Base-by-base conservation (phyloP, 768 basidiomycete genomes). In the Pleurotus djamor region DNA sequence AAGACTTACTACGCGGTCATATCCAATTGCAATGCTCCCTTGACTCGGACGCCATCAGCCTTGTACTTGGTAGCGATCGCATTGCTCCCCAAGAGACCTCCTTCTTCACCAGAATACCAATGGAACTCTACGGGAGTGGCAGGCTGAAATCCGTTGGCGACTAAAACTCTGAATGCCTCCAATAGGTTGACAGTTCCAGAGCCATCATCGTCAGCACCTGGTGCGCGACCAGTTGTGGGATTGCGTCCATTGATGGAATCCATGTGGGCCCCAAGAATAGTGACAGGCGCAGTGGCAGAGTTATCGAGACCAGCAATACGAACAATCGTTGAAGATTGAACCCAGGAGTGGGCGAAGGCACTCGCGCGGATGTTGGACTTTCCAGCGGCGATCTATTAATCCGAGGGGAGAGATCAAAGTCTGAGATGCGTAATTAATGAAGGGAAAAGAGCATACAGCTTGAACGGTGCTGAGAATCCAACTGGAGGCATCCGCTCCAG, bases 41-140 rank as follows among this genome's bases (percentile, higher is more conserved):
- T 77, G n/a, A 85, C 78, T 32, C 74, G 69, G 49, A 72, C 71
- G 4, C 76, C 78, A 14, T 72, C 64, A 52, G 69, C 75, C 65
- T 79, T 79, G 69, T 85, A 85, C 33, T 67, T 69, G 32, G 75
- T 75, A 4, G 80, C 83, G 59, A 87, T 74, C 4, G 82, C 84
- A 61, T 83, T 81, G 43, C 79, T 79, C 17, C 84, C 84, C 4
- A 79, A 67, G 3, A 78, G 70, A 8, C 79, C 80, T 47, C 67
- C 78, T 59, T 79, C 78, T 61, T 81, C 79, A 33, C 72, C 78
- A 17, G 77, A 71, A 64, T 79, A 82, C 75, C 76, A 81, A 59
- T 79, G 78, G 67, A 79, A 80, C 61, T 81, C 78, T 35, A 82
- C 72, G 2, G 78, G 73, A 5, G 69, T 72, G 6, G 71, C 67